phyloP scores from a whole-genome alignment of 2,329 filamentous ascomycete genomes.

The Diaporthe vaccinii region DNA sequence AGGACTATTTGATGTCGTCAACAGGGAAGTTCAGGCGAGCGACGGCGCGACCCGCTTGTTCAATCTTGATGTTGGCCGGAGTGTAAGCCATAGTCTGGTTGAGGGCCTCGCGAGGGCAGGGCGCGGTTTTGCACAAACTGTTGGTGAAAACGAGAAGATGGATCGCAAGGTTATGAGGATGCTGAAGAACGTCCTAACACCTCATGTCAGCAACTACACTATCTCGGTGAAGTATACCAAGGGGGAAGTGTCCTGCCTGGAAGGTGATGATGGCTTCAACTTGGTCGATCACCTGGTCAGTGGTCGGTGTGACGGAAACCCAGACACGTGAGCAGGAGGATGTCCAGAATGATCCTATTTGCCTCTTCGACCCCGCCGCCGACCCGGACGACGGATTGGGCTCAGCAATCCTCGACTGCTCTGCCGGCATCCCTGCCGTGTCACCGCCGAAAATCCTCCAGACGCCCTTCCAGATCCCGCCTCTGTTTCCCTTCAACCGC shows the following conservation, averaged over 20 bases:
- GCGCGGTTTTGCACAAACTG: not conserved
- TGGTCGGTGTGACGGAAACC: not conserved
- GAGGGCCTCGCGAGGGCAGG: constrained; percentile 1
- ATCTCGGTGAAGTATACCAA: not conserved
- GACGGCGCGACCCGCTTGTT: not conserved
- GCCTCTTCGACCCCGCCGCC: not conserved
- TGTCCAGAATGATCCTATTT: not conserved
- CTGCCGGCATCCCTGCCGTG: not conserved
- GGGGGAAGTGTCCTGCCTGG: not conserved
- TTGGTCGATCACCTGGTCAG: not conserved
- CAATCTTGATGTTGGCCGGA: not conserved
- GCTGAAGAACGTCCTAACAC: not conserved
- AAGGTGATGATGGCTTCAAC: not conserved
- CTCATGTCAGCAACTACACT: not conserved
- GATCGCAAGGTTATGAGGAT: not conserved
- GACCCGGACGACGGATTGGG: not conserved
- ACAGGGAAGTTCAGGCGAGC: not conserved
- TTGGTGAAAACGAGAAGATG: not conserved
- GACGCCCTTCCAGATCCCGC: not conserved
- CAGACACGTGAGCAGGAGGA: not conserved
- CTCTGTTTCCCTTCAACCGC: not conserved
- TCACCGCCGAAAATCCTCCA: not conserved
- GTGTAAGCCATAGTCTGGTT: not conserved
- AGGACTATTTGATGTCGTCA: not conserved
- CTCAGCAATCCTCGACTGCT: not conserved